Percentiles rank a stretch among this genome's conserved stretches.
phyloP scores from a whole-genome alignment of 2,329 filamentous ascomycete species.

The Aureobasidium namibiae region DNA sequence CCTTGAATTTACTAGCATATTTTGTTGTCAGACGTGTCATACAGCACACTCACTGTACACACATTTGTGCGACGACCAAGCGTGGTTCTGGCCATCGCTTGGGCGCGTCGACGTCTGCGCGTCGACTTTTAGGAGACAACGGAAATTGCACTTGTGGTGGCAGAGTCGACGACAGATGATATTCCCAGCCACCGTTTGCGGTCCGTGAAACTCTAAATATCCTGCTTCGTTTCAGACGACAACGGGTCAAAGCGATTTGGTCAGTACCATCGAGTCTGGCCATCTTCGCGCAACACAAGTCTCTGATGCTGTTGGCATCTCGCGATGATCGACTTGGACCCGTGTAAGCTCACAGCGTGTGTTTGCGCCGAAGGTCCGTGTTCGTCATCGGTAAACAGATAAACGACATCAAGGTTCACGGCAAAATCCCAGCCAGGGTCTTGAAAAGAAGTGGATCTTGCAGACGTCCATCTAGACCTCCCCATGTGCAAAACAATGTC shows the following conservation, averaged over 20 bases:
- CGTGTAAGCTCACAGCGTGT: neutral
- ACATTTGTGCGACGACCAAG: neutral
- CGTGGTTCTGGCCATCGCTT: neutral
- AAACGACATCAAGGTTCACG: neutral
- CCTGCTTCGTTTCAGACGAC: conserved; percentile 3
- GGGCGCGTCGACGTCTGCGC: neutral
- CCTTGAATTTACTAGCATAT: neutral
- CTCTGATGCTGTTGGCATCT: neutral
- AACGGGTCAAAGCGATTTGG: neutral
- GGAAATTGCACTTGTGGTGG: neutral
- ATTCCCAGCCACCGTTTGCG: neutral
- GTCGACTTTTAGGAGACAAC: neutral
- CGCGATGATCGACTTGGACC: too few relatives aligned
- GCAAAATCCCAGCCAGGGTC: neutral
- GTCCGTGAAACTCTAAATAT: neutral
- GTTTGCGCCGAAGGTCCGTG: neutral
- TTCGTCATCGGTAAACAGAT: neutral
- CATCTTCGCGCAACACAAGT: neutral
- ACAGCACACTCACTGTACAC: too few relatives aligned
- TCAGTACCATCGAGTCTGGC: neutral
- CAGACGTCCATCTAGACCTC: neutral
- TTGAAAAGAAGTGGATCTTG: neutral
- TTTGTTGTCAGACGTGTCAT: neutral
- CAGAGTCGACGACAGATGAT: neutral
- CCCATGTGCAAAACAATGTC: too few relatives aligned